A percentile compares a stretch with the other conserved stretches of the same genome.
Evolutionary conservation across 768 basidiomycete genomes (phyloP).

Genomic region (Panus rudis): DNA sequence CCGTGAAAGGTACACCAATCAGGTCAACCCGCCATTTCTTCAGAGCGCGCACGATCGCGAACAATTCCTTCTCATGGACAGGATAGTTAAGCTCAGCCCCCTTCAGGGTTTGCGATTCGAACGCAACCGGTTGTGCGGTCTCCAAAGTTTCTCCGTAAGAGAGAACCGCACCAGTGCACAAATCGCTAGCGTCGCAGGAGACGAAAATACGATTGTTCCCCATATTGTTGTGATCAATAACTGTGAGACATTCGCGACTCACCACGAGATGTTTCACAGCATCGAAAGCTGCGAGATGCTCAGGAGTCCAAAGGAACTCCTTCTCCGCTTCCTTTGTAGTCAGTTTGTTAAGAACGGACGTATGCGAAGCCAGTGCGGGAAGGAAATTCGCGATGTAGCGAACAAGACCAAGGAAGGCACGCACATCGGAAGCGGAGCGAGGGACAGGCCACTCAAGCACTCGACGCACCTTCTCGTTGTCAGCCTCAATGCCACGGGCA

Average conservation of each 20-base stretch:
- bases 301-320: constrained; percentile 19
- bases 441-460: constrained; percentile 26
- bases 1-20: constrained; percentile 14
- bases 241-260: constrained; percentile 21
- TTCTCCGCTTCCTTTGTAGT: constrained; percentile 18
- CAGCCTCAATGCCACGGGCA: constrained; percentile 17
- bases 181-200: constrained; percentile 26
- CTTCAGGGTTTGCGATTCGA: constrained; percentile 22
- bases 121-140: constrained; percentile 26
- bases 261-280: constrained; percentile 26
- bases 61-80: constrained; percentile 31
- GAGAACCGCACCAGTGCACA: constrained; percentile 25
- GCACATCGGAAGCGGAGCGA: constrained; percentile 14
- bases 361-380: constrained; percentile 18
- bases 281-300: constrained; percentile 30
- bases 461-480: constrained; percentile 17
- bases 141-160: constrained; percentile 26
- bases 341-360: constrained; percentile 18
- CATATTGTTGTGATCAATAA: constrained; percentile 25
- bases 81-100: constrained; percentile 31
- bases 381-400: constrained; percentile 25
- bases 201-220: constrained; percentile 28
- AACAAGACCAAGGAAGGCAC: constrained; percentile 19
- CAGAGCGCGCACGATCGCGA: constrained; percentile 27
- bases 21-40: constrained; percentile 18